phyloP scores from a whole-genome alignment of 768 basidiomycete species.

The Hydnomerulius pinastri region DNA sequence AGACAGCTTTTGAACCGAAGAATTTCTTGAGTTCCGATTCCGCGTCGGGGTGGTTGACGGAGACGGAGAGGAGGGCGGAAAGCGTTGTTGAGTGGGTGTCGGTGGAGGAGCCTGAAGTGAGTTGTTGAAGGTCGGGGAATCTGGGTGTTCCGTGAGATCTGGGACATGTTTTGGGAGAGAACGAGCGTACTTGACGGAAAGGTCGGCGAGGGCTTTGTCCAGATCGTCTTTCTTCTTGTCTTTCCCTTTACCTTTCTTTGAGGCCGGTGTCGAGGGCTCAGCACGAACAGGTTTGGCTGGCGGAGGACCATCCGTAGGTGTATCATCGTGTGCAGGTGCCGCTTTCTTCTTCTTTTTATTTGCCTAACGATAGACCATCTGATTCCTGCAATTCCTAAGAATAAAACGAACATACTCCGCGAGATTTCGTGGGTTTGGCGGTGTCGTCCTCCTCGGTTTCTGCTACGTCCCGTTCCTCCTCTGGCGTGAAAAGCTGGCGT shows the following conservation, averaged over 20 bases:
- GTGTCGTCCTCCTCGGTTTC: too few relatives aligned
- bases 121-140: slow-evolving; percentile 49
- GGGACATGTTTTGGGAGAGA: background rate
- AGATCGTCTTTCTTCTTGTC: slow-evolving; percentile 57
- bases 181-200: slow-evolving; percentile 63
- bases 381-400: background rate
- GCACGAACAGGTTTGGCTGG: slow-evolving; percentile 48
- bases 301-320: slow-evolving; percentile 7
- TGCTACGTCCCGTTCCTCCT: too few relatives aligned
- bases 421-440: too few relatives aligned
- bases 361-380: too few relatives aligned
- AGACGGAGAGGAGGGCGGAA: slow-evolving; percentile 65
- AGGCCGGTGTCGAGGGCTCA: too few relatives aligned
- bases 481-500: too few relatives aligned
- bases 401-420: background rate
- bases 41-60: too few relatives aligned
- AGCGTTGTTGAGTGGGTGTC: slow-evolving; percentile 34
- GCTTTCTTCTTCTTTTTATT: slow-evolving; percentile 40
- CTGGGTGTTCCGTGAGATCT: slow-evolving; percentile 29
- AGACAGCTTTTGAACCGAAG: too few relatives aligned
- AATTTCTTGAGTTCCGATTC: too few relatives aligned
- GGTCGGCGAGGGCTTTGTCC: too few relatives aligned
- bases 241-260: slow-evolving; percentile 64
- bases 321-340: background rate
- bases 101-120: slow-evolving; percentile 22